Evolutionary conservation across 208 protist genomes (phyloP), one percentile per base, ranked within the genome.

Genomic region (Leishmania tarentolae): DNA sequence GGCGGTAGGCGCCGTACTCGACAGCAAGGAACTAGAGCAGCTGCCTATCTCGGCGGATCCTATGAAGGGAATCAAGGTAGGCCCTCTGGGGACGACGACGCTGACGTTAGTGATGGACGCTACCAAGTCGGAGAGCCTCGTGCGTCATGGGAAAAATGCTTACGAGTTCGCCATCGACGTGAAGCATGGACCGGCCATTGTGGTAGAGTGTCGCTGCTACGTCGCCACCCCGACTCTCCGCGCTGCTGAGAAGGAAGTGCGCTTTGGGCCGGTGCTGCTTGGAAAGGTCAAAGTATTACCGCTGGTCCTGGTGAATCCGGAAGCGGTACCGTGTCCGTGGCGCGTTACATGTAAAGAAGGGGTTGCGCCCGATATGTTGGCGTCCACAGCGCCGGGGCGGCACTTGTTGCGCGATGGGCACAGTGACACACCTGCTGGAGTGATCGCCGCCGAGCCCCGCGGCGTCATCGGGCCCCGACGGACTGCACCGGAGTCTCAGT

Each of bases 281-380:
- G 98, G 98, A 52, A 87, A 96, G 73, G 86, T 95, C 44, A 91
- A 91, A 57, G 88, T 97, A 37, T 75, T 97, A 72, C 94, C 95
- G 7, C 80, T 99, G 19, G 83, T 91, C 74, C 90, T 99, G 47
- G 77, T 59, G 5, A 99, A 99, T 76, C 82, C 90, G 11, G 92
- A 98, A 80, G 92, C 90, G 28, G 89, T 99, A 52, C 83, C 94
- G 68, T 98, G 93, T 86, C 90, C 93, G 42, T 99, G 98, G 98
- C 85, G 78, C 2, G 79, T 97, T n/a, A 86, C 73, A 42, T 87
- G 86, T 65, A 88, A 86, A 71, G 90, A 95, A 68, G 44, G 52
- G 5, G 35, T 35, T 28, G 65, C 72, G 47, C 21, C 74, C 42
- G 86, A 83, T 15, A 56, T 17, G 31, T 50, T 46, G 35, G 19